Evolutionary conservation across 805 yeast species (phyloP).

Genomic region (Candida incommunis): DNA sequence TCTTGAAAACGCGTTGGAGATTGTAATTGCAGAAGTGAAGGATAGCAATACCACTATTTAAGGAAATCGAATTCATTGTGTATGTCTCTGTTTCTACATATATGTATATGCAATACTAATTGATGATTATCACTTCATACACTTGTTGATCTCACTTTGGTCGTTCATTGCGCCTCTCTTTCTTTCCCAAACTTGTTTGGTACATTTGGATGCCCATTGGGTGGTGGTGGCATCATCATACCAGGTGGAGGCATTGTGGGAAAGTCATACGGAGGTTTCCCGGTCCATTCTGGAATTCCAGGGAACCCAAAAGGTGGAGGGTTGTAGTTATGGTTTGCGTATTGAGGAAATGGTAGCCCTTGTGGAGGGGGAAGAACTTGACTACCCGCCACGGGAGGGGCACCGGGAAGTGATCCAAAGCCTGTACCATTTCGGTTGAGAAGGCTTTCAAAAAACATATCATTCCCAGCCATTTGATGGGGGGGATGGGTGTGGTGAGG

Average conservation of each 20-base stretch:
- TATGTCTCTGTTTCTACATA: too few species aligned
- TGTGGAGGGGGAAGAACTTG: conserved; percentile 4
- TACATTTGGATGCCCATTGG: not conserved
- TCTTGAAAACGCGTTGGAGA: conserved; percentile 9
- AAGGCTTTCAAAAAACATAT: conserved; percentile 5
- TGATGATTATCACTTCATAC: too few species aligned
- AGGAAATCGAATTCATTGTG: too few species aligned
- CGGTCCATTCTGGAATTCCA: conserved; percentile 1
- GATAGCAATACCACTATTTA: not conserved
- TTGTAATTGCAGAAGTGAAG: conserved; percentile 1
- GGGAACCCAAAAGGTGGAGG: conserved; percentile 1
- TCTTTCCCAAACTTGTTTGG: too few species aligned
- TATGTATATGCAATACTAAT: too few species aligned
- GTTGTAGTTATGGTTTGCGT: not conserved
- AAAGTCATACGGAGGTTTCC: conserved; percentile 4
- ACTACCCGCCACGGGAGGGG: not conserved
- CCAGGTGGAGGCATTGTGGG: conserved; percentile 5
- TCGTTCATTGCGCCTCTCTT: too few species aligned
- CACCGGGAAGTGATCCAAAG: conserved; percentile 1
- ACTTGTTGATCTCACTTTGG: too few species aligned
- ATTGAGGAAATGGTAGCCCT: conserved; percentile 1
- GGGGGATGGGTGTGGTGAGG: too few species aligned
- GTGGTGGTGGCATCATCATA: conserved; percentile 5
- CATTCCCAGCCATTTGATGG: conserved; percentile 5
- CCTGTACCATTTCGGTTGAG: conserved; percentile 3